Evolutionary conservation across 192 early-diverging fungal genomes (phyloP), one percentile per base, ranked within the genome.

Genomic region (Umbelopsis vinacea): DNA sequence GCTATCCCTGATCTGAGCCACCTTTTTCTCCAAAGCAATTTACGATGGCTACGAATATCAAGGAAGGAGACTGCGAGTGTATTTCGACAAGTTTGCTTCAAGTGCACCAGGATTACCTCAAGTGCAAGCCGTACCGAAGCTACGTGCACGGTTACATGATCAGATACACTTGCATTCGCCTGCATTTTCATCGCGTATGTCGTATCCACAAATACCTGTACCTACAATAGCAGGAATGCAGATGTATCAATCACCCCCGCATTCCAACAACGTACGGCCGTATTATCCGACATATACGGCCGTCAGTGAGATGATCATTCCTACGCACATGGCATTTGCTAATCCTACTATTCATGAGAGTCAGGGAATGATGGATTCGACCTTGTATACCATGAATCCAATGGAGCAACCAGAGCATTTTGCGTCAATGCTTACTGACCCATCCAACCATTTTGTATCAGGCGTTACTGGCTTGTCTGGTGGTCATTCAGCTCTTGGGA

Each of bases 41-140:
- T 88, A 82, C 48, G 78, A 88, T 57, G 79, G 77, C 46, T 78
- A 82, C 48, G 83, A 86, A 43, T 85, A 71, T 67, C 83, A 88
- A 45, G 85, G 85, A 46, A 77, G 86, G 29, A 33, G 17, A 7
- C 54, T 88, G 15, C 81, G 81, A 12, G 86, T 88, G 23, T 84
- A 86, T 50, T 84, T 82, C 69, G 86, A 86, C 54, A 84, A 83
- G 71, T 84, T 75, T 74, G 68, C 80, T 1, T 66, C 74, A 21
- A 43, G 72, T 0, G 88, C 87, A 87, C 78, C 91, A 70, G 78
- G 86, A 10, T 83, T 86, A 19, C 52, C 77, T 19, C 85, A 89
- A 68, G 79, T 82, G 0, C 54, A 82, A 0, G 79, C 73, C 12
- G 69, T 88, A 6, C 21, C 72, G 10, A 81, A 89, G 84, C 85